Base-by-base conservation (phyloP, 805 yeast genomes). In the Ascoidea rubescens region DNA sequence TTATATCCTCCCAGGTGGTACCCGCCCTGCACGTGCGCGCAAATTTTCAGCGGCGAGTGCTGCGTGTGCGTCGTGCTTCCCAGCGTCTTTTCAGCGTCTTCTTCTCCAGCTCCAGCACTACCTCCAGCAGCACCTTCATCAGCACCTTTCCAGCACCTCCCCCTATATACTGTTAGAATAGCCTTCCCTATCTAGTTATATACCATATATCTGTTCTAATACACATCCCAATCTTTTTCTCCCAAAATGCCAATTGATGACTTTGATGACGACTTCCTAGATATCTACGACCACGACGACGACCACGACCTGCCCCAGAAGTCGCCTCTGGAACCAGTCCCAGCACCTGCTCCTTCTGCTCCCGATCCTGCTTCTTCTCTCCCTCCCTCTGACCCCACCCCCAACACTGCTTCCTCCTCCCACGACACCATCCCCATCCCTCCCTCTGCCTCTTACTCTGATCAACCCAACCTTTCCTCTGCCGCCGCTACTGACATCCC, bases 391-490 rank as follows among this genome's bases (percentile, higher is more conserved):
- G 48, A 8, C 21, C 33, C 7, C 31, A 31, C 7, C 16, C 48
- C n/a, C 16, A 47, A 47, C n/a, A 47, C 21, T 7, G 48, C 21
- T 31, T 31, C 16, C n/a, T n/a, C n/a, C 47, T n/a, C 21, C 12
- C 28, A 30, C 33, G 47, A 44, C 14, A 44, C 47, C 2, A 44
- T 47, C 7, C 31, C 44, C 48, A 44, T 30, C 16, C 21, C 31
- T 33, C 48, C 31, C 28, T 37, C 47, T 17, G 44, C 31, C 14
- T 21, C 49, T 10, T 17, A 31, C 33, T 48, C 50, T 8, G 53
- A 45, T 45, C 47, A 51, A 44, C 48, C 46, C 58, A 59, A 50
- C 51, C 59, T 52, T 21, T 21, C 28, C 28, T 21, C 28, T 21
- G 28, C 28, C 28, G 28, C 3, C 28, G 28, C 28, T 21, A 21